These are phyloP conservation scores for Fusarium brevicatenulatum DNA, from an alignment of 2,329 filamentous ascomycete species.

Conservation along the genomic window DNA sequence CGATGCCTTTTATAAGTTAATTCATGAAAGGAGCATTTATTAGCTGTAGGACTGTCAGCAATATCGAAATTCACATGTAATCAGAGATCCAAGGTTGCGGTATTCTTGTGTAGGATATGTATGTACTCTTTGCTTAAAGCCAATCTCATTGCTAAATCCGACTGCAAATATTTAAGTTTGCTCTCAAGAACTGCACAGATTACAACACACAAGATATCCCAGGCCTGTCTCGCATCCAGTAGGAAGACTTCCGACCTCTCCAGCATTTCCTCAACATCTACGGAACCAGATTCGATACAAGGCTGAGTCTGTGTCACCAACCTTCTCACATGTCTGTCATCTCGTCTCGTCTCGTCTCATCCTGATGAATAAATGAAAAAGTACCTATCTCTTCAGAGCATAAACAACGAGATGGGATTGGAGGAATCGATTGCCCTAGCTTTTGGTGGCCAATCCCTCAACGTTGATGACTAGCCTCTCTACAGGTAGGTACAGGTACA, in stretches of 20 bases:
- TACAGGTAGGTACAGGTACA: background rate
- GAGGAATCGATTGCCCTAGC: conserved; percentile 27
- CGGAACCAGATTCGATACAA: conserved; percentile 8
- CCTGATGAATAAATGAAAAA: background rate
- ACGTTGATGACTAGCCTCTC: conserved; percentile 18
- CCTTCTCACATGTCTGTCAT: conserved; percentile 3
- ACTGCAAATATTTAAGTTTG: background rate
- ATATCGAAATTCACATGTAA: background rate
- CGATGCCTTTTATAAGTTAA: background rate
- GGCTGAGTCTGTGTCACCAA: conserved; percentile 37
- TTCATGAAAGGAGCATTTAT: background rate
- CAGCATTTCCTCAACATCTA: conserved; percentile 3
- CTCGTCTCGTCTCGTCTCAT: conserved; percentile 8
- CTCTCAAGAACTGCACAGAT: background rate
- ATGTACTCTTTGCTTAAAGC: background rate
- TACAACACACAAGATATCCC: background rate
- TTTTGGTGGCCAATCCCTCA: conserved; percentile 36
- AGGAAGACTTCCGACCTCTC: conserved; percentile 31
- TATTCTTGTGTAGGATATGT: background rate
- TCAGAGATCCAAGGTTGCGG: background rate
- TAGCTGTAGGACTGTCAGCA: background rate
- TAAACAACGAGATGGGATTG: conserved; percentile 26
- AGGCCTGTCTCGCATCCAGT: conserved; percentile 17
- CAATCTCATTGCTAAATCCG: background rate
- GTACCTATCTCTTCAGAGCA: conserved; percentile 10